Evolutionary conservation across 208 protist species (phyloP).

Genomic region (Jaenimonas drosophilae): DNA sequence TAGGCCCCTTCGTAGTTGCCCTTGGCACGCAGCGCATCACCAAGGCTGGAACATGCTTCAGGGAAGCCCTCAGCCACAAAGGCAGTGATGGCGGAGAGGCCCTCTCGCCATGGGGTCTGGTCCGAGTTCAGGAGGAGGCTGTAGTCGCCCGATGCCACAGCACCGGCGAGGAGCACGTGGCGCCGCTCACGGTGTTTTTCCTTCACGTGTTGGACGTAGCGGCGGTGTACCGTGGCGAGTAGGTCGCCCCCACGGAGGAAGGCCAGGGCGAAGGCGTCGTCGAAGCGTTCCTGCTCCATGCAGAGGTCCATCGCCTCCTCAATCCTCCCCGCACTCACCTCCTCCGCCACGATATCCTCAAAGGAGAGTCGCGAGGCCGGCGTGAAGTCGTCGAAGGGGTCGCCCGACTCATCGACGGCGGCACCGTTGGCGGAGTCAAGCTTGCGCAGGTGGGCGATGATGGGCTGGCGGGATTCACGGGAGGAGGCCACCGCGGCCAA

Average conservation of each 20-base stretch:
- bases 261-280: conserved; percentile 70
- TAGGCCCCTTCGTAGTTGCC: conserved; percentile 58
- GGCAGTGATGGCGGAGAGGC: conserved; percentile 54
- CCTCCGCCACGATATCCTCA: conserved; percentile 47
- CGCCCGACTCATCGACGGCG: conserved; percentile 30
- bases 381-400: conserved; percentile 53
- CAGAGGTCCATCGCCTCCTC: conserved; percentile 67
- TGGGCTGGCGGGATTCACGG: conserved; percentile 40
- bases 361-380: conserved; percentile 44
- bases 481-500: conserved; percentile 51
- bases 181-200: conserved; percentile 29
- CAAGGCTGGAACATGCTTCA: conserved; percentile 51
- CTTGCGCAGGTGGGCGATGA: conserved; percentile 44
- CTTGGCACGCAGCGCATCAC: conserved; percentile 23
- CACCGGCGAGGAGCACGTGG: conserved; percentile 53
- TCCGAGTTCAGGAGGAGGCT: conserved; percentile 20
- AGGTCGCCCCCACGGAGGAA: conserved; percentile 52
- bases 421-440: conserved; percentile 3
- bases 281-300: conserved; percentile 44
- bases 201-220: conserved; percentile 32
- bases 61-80: conserved; percentile 65
- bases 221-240: conserved; percentile 43
- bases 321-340: conserved; percentile 51
- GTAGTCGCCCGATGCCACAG: conserved; percentile 63
- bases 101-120: conserved; percentile 67